Percentiles rank a stretch among this genome's conserved stretches.
Evolutionary conservation across 768 basidiomycete genomes (phyloP).

Genomic region (Lactarius sanguifluus): DNA sequence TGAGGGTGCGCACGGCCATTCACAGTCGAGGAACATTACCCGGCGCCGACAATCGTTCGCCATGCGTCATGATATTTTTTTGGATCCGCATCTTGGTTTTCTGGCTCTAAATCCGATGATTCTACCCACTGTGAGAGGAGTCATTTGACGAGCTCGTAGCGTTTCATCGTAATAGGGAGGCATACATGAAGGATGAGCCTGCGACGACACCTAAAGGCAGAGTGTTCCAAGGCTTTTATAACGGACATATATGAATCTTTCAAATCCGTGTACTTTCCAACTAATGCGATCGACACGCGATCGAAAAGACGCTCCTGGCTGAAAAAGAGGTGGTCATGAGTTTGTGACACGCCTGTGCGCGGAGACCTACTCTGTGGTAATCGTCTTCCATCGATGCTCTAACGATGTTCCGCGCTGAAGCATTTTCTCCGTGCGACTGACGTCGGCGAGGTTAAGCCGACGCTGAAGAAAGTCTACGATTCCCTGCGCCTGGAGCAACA

Average conservation of each 20-base stretch:
- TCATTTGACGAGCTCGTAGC: conserved; percentile 4
- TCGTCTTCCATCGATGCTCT: conserved; percentile 73
- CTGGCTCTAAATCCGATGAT: conserved; percentile 85
- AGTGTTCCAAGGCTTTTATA: conserved; percentile 94
- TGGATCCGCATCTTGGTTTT: conserved; percentile 74
- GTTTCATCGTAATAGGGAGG: conserved; percentile 17
- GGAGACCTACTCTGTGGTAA: conserved; percentile 69
- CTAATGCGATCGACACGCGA: conserved; percentile 82
- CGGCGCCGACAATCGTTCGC: conserved; percentile 86
- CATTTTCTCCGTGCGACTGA: conserved; percentile 58
- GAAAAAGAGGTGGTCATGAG: conserved; percentile 6
- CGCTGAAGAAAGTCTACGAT: conserved; percentile 81
- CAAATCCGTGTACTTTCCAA: conserved; percentile 96
- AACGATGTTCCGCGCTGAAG: conserved; percentile 61
- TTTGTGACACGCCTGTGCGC: background rate
- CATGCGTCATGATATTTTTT: conserved; percentile 95
- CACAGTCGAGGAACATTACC: conserved; percentile 47
- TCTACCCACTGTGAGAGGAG: conserved; percentile 79
- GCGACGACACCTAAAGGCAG: conserved; percentile 86
- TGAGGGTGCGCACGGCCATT: conserved; percentile 16
- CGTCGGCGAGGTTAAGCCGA: conserved; percentile 67
- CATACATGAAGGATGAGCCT: conserved; percentile 79
- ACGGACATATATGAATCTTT: conserved; percentile 99
- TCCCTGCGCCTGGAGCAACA: conserved; percentile 90
- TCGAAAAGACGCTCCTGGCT: conserved; percentile 96